phyloP scores from a whole-genome alignment of 305 asterid species.

The Fraxinus baroniana region DNA sequence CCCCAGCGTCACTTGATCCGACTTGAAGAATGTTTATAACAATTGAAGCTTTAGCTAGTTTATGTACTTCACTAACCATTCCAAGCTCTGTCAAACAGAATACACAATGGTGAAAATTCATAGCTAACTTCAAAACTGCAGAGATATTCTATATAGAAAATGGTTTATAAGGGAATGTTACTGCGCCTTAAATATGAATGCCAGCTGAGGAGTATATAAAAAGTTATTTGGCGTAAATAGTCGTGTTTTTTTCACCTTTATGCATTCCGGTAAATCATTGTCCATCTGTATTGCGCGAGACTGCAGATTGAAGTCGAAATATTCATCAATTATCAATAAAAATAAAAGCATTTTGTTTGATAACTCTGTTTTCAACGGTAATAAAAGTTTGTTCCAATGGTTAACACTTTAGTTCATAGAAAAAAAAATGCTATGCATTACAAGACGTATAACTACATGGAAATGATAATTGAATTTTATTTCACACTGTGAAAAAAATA shows the following conservation, averaged over 20 bases:
- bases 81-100: slow-evolving; percentile 69
- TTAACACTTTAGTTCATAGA: neutral
- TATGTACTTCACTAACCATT: slow-evolving; percentile 77
- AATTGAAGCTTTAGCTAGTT: slow-evolving; percentile 24
- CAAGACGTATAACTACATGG: neutral
- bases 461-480: neutral
- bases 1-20: slow-evolving; percentile 25
- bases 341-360: neutral
- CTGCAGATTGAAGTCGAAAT: slow-evolving; percentile 39
- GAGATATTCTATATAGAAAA: neutral
- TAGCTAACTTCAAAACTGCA: slow-evolving; percentile 4
- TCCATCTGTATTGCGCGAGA: slow-evolving; percentile 60
- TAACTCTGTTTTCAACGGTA: neutral
- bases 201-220: neutral
- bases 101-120: slow-evolving; percentile 20
- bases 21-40: slow-evolving; percentile 23
- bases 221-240: slow-evolving; percentile 4
- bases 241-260: slow-evolving; percentile 54
- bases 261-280: slow-evolving; percentile 70
- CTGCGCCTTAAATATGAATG: neutral
- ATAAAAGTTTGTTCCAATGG: neutral
- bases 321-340: slow-evolving; percentile 20
- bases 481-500: neutral
- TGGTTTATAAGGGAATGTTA: neutral
- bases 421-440: neutral